phyloP scores from a whole-genome alignment of 2,329 filamentous ascomycete genomes.

The Allantophomopsis cytisporea region DNA sequence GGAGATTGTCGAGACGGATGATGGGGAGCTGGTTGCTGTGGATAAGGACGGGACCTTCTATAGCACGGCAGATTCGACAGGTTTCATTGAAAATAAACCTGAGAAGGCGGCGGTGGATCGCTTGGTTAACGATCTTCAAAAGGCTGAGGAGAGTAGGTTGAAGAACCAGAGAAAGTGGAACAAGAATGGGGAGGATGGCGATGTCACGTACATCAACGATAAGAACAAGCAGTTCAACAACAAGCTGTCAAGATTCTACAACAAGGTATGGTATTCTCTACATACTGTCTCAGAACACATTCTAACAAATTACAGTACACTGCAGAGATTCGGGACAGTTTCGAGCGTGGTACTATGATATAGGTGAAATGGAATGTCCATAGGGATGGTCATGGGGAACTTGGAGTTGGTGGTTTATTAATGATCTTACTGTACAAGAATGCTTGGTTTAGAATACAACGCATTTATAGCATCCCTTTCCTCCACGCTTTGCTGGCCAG shows the following conservation, averaged over 20 bases:
- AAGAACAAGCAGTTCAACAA: constrained; percentile 99
- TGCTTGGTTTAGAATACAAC: background rate
- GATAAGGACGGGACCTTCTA: constrained; percentile 88
- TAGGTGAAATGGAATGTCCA: constrained; percentile 22
- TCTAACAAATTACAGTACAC: constrained; percentile 50
- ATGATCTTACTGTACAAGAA: no score
- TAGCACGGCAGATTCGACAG: constrained; percentile 70
- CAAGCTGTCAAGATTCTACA: constrained; percentile 90
- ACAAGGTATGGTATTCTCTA: constrained; percentile 44
- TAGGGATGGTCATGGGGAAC: background rate
- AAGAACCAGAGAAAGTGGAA: constrained; percentile 76
- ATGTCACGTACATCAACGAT: constrained; percentile 98
- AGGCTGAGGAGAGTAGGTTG: constrained; percentile 74
- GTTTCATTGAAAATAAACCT: constrained; percentile 75
- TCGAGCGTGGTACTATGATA: constrained; percentile 94
- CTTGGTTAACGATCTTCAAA: constrained; percentile 72
- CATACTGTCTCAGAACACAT: background rate
- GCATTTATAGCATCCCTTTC: constrained; percentile 65
- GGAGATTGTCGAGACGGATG: constrained; percentile 90
- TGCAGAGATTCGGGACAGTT: constrained; percentile 89
- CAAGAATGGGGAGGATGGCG: constrained; percentile 69
- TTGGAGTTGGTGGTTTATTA: background rate
- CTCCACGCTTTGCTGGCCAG: constrained; percentile 78
- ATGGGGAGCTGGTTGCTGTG: constrained; percentile 86
- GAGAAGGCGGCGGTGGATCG: constrained; percentile 79